Percentiles rank a stretch among this genome's conserved stretches.
Evolutionary conservation across 441 rosid genomes (phyloP).

Genomic region (Pelargonium cotyledonis): DNA sequence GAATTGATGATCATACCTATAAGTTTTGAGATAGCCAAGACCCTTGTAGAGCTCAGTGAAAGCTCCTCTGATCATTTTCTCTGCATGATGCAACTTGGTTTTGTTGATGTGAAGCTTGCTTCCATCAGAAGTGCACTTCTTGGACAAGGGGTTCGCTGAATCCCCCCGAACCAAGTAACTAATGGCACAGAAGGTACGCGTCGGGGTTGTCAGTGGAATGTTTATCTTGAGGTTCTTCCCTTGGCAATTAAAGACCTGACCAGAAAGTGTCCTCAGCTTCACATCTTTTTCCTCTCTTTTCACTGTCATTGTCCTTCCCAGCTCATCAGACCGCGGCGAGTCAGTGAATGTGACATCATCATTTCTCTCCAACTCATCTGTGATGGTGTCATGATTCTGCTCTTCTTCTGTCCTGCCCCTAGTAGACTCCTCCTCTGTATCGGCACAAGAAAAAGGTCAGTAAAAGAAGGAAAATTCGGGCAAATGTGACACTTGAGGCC

Average conservation of each 20-base stretch:
- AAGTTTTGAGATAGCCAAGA: conserved; percentile 77
- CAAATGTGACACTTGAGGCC: too few species aligned
- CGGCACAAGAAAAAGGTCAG: neutral
- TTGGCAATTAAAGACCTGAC: conserved; percentile 51
- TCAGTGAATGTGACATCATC: conserved; percentile 10
- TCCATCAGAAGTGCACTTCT: conserved; percentile 50
- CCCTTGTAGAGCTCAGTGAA: conserved; percentile 82
- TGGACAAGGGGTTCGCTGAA: conserved; percentile 55
- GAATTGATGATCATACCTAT: conserved; percentile 36
- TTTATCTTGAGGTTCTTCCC: conserved; percentile 75
- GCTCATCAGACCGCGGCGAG: conserved; percentile 1
- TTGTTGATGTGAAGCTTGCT: conserved; percentile 58
- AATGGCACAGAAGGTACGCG: conserved; percentile 73
- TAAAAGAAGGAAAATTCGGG: too few species aligned
- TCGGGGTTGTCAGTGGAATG: conserved; percentile 79
- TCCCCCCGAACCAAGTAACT: conserved; percentile 69
- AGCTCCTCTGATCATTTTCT: conserved; percentile 93
- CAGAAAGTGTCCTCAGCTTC: conserved; percentile 40
- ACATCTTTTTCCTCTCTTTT: conserved; percentile 39
- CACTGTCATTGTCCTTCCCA: too few species aligned
- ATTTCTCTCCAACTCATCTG: conserved; percentile 37
- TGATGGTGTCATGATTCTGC: conserved; percentile 37
- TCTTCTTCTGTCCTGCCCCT: conserved; percentile 15
- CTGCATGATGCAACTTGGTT: conserved; percentile 67
- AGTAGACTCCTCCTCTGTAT: conserved; percentile 24